These are phyloP conservation scores for Monascus purpureus DNA, from an alignment of 495 filamentous ascomycete genomes.

Conservation along the genomic window DNA sequence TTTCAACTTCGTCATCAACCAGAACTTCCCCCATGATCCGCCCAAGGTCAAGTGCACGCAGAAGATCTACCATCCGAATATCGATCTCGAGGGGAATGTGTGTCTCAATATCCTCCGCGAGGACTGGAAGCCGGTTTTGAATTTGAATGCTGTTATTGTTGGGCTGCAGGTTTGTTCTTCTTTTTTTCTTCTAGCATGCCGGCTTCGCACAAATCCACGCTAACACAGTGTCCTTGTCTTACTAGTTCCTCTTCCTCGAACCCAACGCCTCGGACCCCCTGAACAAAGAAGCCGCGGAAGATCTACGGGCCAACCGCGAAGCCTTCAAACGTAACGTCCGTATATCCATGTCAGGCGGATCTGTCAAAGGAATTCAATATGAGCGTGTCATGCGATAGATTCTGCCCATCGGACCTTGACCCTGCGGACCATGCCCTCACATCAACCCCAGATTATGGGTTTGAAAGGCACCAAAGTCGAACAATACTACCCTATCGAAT, in stretches of 20 bases:
- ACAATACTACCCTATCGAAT: no score
- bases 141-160: conserved; percentile 91
- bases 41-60: conserved; percentile 96
- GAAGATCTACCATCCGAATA: conserved; percentile 99
- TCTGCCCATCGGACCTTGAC: no score
- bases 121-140: conserved; percentile 98
- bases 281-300: conserved; percentile 94
- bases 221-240: not conserved
- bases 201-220: no score
- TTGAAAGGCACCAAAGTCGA: no score
- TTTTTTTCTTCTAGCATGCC: no score
- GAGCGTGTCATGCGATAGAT: conserved; percentile 51
- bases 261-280: conserved; percentile 94
- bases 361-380: conserved; percentile 55
- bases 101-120: conserved; percentile 94
- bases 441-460: no score
- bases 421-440: no score
- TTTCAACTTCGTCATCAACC: conserved; percentile 84
- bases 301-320: conserved; percentile 70
- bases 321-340: conserved; percentile 85
- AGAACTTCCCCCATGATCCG: conserved; percentile 93
- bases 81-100: conserved; percentile 94
- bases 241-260: conserved; percentile 89
- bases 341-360: conserved; percentile 65
- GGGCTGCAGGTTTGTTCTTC: conserved; percentile 58